phyloP scores from a whole-genome alignment of 495 filamentous ascomycete genomes.

The Aspergillus biplanus region DNA sequence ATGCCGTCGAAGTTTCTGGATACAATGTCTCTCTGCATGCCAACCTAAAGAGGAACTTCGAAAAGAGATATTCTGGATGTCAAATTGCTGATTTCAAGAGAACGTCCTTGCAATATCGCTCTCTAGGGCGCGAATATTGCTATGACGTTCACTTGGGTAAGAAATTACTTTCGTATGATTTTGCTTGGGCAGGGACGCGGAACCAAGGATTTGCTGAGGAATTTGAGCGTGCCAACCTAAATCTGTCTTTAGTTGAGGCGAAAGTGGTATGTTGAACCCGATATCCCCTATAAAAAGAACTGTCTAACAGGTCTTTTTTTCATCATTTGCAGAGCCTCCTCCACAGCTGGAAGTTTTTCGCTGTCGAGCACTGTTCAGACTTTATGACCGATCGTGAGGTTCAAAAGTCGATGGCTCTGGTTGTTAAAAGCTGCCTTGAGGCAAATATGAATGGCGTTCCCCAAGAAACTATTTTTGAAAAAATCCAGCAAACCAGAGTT shows the following conservation, averaged over 20 bases:
- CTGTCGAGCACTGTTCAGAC: constrained; percentile 77
- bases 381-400: constrained; percentile 63
- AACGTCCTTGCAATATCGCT: constrained; percentile 61
- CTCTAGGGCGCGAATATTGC: constrained; percentile 74
- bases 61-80: constrained; percentile 70
- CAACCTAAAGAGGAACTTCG: constrained; percentile 84
- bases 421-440: constrained; percentile 72
- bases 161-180: constrained; percentile 73
- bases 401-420: constrained; percentile 66
- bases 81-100: constrained; percentile 75
- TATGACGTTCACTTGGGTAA: constrained; percentile 78
- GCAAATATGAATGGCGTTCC: constrained; percentile 68
- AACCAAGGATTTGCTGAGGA: constrained; percentile 76
- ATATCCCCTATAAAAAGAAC: neutral
- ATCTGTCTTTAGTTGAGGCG: constrained; percentile 87
- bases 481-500: constrained; percentile 69
- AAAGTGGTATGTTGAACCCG: constrained; percentile 69
- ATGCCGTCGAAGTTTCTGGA: constrained; percentile 70
- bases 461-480: constrained; percentile 72
- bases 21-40: constrained; percentile 87
- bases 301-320: constrained; percentile 9
- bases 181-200: constrained; percentile 70
- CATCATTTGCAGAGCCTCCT: constrained; percentile 63
- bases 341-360: constrained; percentile 85
- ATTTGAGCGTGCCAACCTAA: constrained; percentile 82